Percentiles rank a stretch among this genome's conserved stretches.
phyloP scores from a whole-genome alignment of 2,329 filamentous ascomycete genomes.

The Thelonectria blattea region DNA sequence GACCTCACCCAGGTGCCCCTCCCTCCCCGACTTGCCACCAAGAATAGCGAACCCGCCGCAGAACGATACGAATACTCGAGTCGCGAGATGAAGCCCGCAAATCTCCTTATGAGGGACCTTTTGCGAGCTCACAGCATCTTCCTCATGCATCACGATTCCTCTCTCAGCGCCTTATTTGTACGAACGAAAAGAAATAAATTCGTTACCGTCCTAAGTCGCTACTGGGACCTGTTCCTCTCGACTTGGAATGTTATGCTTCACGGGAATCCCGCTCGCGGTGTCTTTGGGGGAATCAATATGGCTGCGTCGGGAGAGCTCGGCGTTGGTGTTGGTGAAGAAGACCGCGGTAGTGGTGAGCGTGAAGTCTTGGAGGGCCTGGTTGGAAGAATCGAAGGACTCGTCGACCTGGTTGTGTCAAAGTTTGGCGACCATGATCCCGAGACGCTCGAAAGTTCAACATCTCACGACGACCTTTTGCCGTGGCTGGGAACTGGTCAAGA shows the following conservation, averaged over 20 bases:
- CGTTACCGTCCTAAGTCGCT: constrained; percentile 73
- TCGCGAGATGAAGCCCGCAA: constrained; percentile 84
- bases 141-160: constrained; percentile 83
- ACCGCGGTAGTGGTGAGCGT: constrained; percentile 90
- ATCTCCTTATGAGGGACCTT: constrained; percentile 80
- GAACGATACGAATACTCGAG: constrained; percentile 79
- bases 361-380: constrained; percentile 93
- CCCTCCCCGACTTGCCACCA: constrained; percentile 57
- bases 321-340: constrained; percentile 93
- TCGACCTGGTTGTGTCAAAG: constrained; percentile 86
- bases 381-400: constrained; percentile 77
- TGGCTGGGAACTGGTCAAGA: constrained; percentile 80
- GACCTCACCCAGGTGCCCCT: constrained; percentile 77
- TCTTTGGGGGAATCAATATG: constrained; percentile 85
- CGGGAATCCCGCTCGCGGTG: constrained; percentile 81
- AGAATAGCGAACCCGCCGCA: constrained; percentile 48
- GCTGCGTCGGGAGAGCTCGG: constrained; percentile 91
- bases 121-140: constrained; percentile 84
- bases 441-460: constrained; percentile 31
- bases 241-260: constrained; percentile 91
- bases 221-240: constrained; percentile 74
- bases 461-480: constrained; percentile 34
- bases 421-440: constrained; percentile 66
- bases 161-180: constrained; percentile 71
- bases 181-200: constrained; percentile 72